Evolutionary conservation across 352 stramenopile species (phyloP), one percentile per base, ranked within the genome.

Genomic region (Thraustochytrium sp.): DNA sequence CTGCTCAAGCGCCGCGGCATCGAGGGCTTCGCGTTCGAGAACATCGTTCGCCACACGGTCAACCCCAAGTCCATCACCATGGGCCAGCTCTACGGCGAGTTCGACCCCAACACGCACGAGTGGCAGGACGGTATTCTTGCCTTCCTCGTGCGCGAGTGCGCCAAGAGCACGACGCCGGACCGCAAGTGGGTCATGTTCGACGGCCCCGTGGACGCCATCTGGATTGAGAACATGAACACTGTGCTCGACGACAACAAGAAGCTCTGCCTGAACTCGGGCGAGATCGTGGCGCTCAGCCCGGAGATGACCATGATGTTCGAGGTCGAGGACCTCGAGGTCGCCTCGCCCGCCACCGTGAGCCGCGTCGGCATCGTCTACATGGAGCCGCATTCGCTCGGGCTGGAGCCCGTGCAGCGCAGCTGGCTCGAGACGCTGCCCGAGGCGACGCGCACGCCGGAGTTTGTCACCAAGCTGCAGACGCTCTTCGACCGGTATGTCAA

Each of bases 181-280:
- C 89, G 93, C 26, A 97, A 98, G 87, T 98, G 94, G 94, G 90
- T 98, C 16, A 91, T 98, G 37, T 98, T 98, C 56, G 94, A 98
- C 64, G 94, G 94, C 0, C 94, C 94, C 2, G 95, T 98, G 1
- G 94, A 98, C 82, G 93, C 94, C 4, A 95, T 98, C 64, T 98
- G 94, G 94, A 98, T 98, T 86, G 94, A 98, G 86, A 98, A 97
- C 87, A 98, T 98, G 94, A 98, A 98, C 84, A 98, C 94, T 0
- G 94, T 97, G 13, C 88, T 98, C 54, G 94, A 98, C 78, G 94
- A 98, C 87, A 98, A 98, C 88, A 97, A 97, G 86, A 96, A 98
- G 84, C 86, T 98, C 4, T 98, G 94, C 76, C 86, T 98, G 4
- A 94, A 91, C 18, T 97, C 92, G 63, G 94, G 94, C 37, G 94